A percentile compares a stretch with the other conserved stretches of the same genome.
Evolutionary conservation across 139 green algal genomes (phyloP).

Genomic region (Pycnococcus provasolii): DNA sequence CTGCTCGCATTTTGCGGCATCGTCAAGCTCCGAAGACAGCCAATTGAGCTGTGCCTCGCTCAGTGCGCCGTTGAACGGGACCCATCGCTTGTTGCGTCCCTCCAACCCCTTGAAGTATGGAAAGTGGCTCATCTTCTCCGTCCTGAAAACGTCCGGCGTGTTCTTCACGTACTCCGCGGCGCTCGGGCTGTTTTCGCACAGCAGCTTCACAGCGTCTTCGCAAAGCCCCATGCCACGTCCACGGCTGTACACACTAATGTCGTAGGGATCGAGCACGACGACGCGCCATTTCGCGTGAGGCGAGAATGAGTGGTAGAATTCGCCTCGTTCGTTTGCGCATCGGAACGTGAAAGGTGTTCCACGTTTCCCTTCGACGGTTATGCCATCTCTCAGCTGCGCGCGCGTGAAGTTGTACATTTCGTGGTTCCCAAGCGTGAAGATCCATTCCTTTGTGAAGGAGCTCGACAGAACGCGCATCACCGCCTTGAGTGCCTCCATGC

Average conservation of each 20-base stretch:
- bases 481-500: neutral
- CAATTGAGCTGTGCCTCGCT: slow-evolving; percentile 9
- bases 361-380: neutral
- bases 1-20: neutral
- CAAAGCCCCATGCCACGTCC: slow-evolving; percentile 5
- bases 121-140: slow-evolving; percentile 16
- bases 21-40: neutral
- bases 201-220: slow-evolving; percentile 9
- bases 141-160: slow-evolving; percentile 14
- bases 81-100: neutral
- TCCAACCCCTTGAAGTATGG: slow-evolving; percentile 21
- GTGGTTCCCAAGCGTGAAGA: slow-evolving; percentile 23
- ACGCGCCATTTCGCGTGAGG: neutral
- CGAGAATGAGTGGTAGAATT: slow-evolving; percentile 3
- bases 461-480: slow-evolving; percentile 11
- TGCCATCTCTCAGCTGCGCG: slow-evolving; percentile 5
- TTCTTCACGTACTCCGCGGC: neutral
- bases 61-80: slow-evolving; percentile 18
- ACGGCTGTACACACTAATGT: slow-evolving; percentile 12
- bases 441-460: neutral
- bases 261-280: slow-evolving; percentile 12
- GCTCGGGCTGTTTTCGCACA: slow-evolving; percentile 16
- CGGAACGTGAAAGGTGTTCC: neutral
- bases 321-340: slow-evolving; percentile 1
- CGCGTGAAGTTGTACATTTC: slow-evolving; percentile 24